A percentile compares a stretch with the other conserved stretches of the same genome.
Conservation (phyloP, 2,329 filamentous ascomycete genomes). For the Pezicula neosporulosa region DNA sequence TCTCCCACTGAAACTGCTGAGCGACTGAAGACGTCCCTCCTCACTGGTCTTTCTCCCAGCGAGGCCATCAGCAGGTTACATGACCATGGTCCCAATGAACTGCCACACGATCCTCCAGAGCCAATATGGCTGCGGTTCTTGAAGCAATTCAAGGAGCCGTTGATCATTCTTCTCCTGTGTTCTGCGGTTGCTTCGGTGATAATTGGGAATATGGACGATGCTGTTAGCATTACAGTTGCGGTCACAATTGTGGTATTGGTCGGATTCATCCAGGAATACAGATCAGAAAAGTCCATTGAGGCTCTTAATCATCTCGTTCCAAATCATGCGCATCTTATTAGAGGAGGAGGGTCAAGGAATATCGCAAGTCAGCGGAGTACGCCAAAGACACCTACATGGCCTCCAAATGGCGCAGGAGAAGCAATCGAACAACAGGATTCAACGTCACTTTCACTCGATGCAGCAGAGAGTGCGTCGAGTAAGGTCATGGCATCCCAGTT, state of each 20-base stretch:
- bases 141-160: conserved; percentile 93
- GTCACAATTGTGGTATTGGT: conserved; percentile 97
- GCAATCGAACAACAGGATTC: conserved; percentile 20
- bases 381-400: conserved; percentile 42
- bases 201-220: conserved; percentile 92
- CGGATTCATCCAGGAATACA: conserved; percentile 95
- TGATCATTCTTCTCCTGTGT: conserved; percentile 86
- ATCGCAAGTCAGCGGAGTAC: conserved; percentile 14
- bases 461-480: conserved; percentile 63
- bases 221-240: conserved; percentile 89
- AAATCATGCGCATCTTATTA: conserved; percentile 92
- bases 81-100: conserved; percentile 86
- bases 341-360: conserved; percentile 34
- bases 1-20: conserved; percentile 75
- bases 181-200: conserved; percentile 86
- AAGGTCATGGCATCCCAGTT: conserved; percentile 85
- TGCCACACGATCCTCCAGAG: conserved; percentile 90
- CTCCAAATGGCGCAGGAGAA: conserved; percentile 31
- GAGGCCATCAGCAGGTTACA: conserved; percentile 79
- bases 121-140: conserved; percentile 92
- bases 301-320: conserved; percentile 91
- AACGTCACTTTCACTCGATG: conserved; percentile 37
- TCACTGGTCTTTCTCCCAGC: conserved; percentile 72
- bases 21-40: conserved; percentile 77
- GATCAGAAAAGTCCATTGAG: conserved; percentile 95